Percentiles rank a stretch among this genome's conserved stretches.
Evolutionary conservation across 495 filamentous ascomycete genomes (phyloP).

Genomic region (Opeltia flavorubescens): DNA sequence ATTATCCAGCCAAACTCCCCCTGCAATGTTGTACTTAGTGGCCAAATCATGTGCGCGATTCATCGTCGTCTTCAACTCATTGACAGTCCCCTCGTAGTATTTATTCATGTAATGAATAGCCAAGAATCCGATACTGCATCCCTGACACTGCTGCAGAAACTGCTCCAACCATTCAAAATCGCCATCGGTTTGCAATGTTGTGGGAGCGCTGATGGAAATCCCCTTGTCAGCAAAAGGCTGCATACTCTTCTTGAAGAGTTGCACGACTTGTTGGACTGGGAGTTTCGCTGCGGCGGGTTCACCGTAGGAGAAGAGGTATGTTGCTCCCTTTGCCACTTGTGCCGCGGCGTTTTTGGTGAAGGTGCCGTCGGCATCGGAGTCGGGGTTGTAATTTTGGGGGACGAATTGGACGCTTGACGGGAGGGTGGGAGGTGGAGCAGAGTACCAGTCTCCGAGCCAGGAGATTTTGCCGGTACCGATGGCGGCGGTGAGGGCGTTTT

Average conservation of each 20-base stretch:
- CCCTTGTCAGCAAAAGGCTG: constrained; percentile 10
- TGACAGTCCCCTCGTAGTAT: background rate
- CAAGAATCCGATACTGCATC: constrained; percentile 12
- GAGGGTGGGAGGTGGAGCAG: constrained; percentile 7
- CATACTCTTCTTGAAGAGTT: constrained; percentile 6
- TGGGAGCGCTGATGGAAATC: constrained; percentile 10
- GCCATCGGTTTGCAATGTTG: constrained; percentile 2
- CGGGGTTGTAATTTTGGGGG: constrained; percentile 9
- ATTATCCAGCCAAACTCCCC: constrained; percentile 13
- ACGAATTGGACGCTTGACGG: constrained; percentile 1
- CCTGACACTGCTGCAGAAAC: constrained; percentile 9
- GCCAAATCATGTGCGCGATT: too few species aligned
- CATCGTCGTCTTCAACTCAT: constrained; percentile 9
- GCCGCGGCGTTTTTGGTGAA: constrained; percentile 12
- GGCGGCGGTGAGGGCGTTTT: background rate
- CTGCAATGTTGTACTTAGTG: constrained; percentile 4
- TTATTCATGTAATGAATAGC: constrained; percentile 11
- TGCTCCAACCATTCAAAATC: constrained; percentile 8
- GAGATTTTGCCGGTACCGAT: constrained; percentile 9
- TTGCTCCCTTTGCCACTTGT: constrained; percentile 5
- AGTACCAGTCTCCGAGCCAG: constrained; percentile 13
- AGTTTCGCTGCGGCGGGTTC: constrained; percentile 1
- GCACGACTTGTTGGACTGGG: constrained; percentile 1
- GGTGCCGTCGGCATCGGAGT: constrained; percentile 1
- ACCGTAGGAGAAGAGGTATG: constrained; percentile 11